phyloP scores from a whole-genome alignment of 768 basidiomycete species.

The Kwoniella dendrophila region DNA sequence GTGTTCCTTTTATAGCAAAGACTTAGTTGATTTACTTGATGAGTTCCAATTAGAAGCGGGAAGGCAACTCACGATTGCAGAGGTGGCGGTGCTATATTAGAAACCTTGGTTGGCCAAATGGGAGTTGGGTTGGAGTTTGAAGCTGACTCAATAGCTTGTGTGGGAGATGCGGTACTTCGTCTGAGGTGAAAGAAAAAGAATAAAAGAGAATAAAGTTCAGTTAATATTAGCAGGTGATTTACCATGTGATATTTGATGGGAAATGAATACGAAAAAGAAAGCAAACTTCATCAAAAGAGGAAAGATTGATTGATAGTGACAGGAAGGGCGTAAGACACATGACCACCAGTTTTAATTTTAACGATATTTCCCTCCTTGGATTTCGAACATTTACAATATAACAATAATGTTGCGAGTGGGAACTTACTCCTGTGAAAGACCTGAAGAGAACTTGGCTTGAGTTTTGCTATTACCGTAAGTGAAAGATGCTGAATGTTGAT shows the following conservation, averaged over 20 bases:
- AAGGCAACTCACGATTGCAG: neutral
- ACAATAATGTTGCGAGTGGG: neutral
- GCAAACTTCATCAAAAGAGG: neutral
- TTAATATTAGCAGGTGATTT: no score
- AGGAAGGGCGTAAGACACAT: neutral
- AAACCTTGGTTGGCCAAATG: conserved; percentile 9
- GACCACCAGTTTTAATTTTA: neutral
- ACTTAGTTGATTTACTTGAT: neutral
- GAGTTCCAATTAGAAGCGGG: neutral
- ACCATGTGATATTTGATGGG: neutral
- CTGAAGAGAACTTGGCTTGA: conserved; percentile 11
- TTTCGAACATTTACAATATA: neutral
- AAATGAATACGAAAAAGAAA: neutral
- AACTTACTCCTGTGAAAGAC: conserved; percentile 24
- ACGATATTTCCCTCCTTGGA: neutral
- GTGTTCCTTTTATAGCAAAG: neutral
- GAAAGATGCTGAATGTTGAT: conserved; percentile 23
- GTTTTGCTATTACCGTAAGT: conserved; percentile 20
- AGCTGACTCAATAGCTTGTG: neutral
- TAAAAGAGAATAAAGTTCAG: neutral
- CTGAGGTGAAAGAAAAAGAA: neutral
- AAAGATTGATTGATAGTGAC: neutral
- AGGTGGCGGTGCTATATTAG: conserved; percentile 7
- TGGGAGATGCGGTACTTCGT: conserved; percentile 20
- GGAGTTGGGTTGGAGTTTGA: neutral